Base-by-base conservation (phyloP, 305 asterid genomes). In the Fraxinus xanthoxyloides region DNA sequence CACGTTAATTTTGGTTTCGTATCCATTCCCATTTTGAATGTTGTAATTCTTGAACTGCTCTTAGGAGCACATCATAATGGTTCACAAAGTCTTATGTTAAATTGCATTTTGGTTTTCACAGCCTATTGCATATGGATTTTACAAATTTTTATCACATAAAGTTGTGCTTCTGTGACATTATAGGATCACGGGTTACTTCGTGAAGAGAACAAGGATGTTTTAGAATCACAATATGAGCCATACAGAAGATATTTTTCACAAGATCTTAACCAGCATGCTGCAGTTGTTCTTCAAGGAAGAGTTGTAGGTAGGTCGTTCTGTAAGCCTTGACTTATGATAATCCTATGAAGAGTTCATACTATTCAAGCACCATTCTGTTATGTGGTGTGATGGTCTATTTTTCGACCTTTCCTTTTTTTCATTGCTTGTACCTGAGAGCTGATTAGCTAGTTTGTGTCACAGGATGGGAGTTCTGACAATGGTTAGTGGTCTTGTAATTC, bases 241-340 rank as follows among this genome's bases (percentile, higher is more conserved):
- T 97, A 83, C 85, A 90, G 90, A 80, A 89, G 94, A 86, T 94
- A 98, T 72, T 92, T 97, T 81, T 86, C 94, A 7, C 98, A 93
- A 90, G 90, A 93, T 84, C 90, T 97, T 82, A 97, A 97, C 86
- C 98, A 90, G 91, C 99, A 97, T 84, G 95, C 97, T 69, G 94
- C 99, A 30, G 98, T 94, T 85, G 99, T 97, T 87, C 98, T 97
- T 84, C 97, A 92, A 86, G 99, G 99, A 91, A 92, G 99, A 90
- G 84, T 90, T 86, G 87, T 94, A 78, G 98, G 99, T 97, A 87
- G 86, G 90, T 78, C 75, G 6, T 81, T 73, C 75, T 31, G 23
- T 9, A 26, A 81, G 78, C 77, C 74, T 35, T 77, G 70, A 30
- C 70, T 48, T 10, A 6, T 30, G 19, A 30, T 70, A 70, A 3